Evolutionary conservation across 331 rosid genomes (phyloP).

Genomic region (Cydonia oblonga): DNA sequence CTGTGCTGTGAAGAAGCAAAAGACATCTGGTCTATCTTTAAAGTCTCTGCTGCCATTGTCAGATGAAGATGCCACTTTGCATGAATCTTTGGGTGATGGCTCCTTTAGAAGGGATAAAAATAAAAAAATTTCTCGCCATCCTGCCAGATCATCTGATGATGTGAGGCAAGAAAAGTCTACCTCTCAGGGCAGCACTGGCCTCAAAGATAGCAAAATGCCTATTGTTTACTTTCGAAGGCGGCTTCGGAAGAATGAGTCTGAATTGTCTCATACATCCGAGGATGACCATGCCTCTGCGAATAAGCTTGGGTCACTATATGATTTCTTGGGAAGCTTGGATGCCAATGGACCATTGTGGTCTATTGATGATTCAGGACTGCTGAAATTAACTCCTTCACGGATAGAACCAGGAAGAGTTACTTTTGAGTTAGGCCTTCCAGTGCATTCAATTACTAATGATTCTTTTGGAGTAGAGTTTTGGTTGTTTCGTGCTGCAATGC

Average conservation of each 20-base stretch:
- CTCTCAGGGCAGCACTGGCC: slow-evolving; percentile 27
- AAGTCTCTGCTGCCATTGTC: slow-evolving; percentile 27
- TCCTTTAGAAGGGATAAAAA: slow-evolving; percentile 25
- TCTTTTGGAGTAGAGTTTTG: slow-evolving; percentile 34
- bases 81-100: slow-evolving; percentile 18
- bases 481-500: slow-evolving; percentile 36
- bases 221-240: slow-evolving; percentile 77
- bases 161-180: slow-evolving; percentile 29
- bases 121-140: slow-evolving; percentile 10
- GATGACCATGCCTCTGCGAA: slow-evolving; percentile 15
- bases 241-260: slow-evolving; percentile 36
- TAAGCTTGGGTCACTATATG: slow-evolving; percentile 22
- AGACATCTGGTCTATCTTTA: slow-evolving; percentile 28
- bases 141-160: slow-evolving; percentile 31
- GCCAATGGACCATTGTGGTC: slow-evolving; percentile 38
- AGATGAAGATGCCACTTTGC: slow-evolving; percentile 30
- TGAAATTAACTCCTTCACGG: slow-evolving; percentile 25
- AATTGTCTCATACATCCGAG: slow-evolving; percentile 20
- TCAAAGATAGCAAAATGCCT: slow-evolving; percentile 43
- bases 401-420: slow-evolving; percentile 33
- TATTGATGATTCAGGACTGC: slow-evolving; percentile 40
- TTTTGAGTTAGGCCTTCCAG: slow-evolving; percentile 36
- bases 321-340: slow-evolving; percentile 19
- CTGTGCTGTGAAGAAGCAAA: slow-evolving; percentile 57
- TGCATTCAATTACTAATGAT: slow-evolving; percentile 24